Base-by-base conservation (phyloP, 2,329 filamentous ascomycete genomes). In the Talaromyces albobiverticillius region DNA sequence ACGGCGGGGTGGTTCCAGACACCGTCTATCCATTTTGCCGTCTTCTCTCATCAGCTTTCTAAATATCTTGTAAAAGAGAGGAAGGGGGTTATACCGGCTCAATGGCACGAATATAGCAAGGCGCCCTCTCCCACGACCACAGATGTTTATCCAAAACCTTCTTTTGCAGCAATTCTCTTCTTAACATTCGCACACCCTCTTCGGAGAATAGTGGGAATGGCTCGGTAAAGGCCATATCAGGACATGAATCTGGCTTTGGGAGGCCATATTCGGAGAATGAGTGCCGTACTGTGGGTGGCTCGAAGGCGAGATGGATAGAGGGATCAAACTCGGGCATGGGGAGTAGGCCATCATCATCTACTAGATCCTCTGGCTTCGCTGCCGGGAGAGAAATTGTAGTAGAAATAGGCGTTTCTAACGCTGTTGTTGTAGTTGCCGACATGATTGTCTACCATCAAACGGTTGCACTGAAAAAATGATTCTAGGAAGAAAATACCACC, bases 41-140 rank as follows among this genome's bases (percentile, higher is more conserved):
- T 46, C 45, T 46, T 2, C 18, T 34, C 13, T 46, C 13, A 46
- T 14, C 22, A 14, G 18, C 11, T n/a, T 18, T n/a, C n/a, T n/a
- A n/a, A n/a, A n/a, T n/a, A n/a, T n/a, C n/a, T n/a, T n/a, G n/a
- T n/a, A n/a, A n/a, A n/a, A n/a, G n/a, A n/a, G n/a, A n/a, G 3
- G 10, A n/a, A 34, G 13, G 13, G 8, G 3, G 13, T 34, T 4
- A 36, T 23, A 36, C 45, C 31, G 45, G 45, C 45, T 46, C 45
- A 46, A 46, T 46, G 32, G 45, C 45, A 34, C 45, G 45, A 46
- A 46, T 46, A 34, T 46, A 46, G 45, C 45, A 46, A 34, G 45
- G 45, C 6, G 45, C 45, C 32, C 45, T 46, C 32, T 34, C 45
- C 45, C 45, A 46, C 9, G 45, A 34, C 45, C 45, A 46, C 26